These are phyloP conservation scores for Mycena latifolia DNA, from an alignment of 768 basidiomycete genomes.

Conservation along the genomic window DNA sequence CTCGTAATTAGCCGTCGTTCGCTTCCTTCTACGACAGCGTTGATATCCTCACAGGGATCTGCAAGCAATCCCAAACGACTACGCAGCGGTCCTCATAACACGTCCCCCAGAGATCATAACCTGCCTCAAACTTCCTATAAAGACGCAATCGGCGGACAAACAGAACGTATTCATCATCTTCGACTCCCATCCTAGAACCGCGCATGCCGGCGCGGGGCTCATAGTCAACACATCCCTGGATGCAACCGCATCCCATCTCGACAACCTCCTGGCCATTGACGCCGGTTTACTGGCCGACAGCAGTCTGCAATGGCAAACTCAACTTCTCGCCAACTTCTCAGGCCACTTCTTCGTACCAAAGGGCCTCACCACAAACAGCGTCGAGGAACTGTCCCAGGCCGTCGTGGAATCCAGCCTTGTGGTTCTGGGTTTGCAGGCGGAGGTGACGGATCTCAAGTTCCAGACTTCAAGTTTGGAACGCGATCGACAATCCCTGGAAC, in stretches of 20 bases:
- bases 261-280: constrained; percentile 64
- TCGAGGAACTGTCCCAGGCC: constrained; percentile 44
- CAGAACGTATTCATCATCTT: constrained; percentile 66
- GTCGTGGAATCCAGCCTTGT: constrained; percentile 64
- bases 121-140: constrained; percentile 55
- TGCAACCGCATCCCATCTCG: constrained; percentile 57
- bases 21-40: background rate
- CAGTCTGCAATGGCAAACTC: constrained; percentile 72
- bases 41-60: constrained; percentile 36
- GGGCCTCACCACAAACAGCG: constrained; percentile 32
- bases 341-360: constrained; percentile 65
- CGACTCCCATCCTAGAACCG: constrained; percentile 67
- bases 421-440: constrained; percentile 56
- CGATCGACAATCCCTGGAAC: constrained; percentile 44
- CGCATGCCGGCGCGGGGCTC: constrained; percentile 73
- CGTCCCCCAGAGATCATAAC: constrained; percentile 79
- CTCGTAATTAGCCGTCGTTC: constrained; percentile 34
- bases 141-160: constrained; percentile 9
- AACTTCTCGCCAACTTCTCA: constrained; percentile 70
- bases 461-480: constrained; percentile 42
- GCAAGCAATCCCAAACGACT: constrained; percentile 39
- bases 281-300: constrained; percentile 54
- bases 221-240: constrained; percentile 63
- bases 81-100: constrained; percentile 66
- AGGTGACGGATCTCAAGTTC: constrained; percentile 51